phyloP scores from a whole-genome alignment of 352 stramenopile genomes.

The Globisporangium irregulare region DNA sequence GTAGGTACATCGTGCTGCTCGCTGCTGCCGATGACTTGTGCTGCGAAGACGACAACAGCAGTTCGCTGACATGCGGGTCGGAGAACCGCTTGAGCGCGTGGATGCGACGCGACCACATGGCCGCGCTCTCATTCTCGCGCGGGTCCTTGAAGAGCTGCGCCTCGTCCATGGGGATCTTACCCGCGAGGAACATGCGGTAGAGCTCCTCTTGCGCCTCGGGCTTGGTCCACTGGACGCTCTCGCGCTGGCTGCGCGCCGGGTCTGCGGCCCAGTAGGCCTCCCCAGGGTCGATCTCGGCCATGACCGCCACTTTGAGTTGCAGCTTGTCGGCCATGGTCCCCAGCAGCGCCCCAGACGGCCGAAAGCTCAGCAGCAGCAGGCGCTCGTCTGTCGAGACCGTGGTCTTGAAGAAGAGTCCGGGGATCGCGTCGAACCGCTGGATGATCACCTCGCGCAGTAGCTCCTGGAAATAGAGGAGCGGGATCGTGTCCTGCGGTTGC shows the following conservation, averaged over 20 bases:
- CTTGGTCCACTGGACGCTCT: constrained; percentile 32
- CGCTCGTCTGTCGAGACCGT: constrained; percentile 23
- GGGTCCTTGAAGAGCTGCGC: constrained; percentile 49
- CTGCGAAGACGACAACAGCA: constrained; percentile 9
- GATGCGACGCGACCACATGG: constrained; percentile 69
- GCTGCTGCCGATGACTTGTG: neutral
- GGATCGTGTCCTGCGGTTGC: constrained; percentile 43
- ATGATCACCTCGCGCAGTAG: constrained; percentile 68
- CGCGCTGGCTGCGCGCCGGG: constrained; percentile 18
- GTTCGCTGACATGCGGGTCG: constrained; percentile 24
- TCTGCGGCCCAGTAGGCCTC: constrained; percentile 33
- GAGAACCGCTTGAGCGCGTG: constrained; percentile 43
- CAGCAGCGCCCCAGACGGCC: constrained; percentile 42
- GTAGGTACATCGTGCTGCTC: constrained; percentile 28
- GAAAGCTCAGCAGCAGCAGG: constrained; percentile 48
- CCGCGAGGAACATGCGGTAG: constrained; percentile 65
- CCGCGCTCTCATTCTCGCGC: constrained; percentile 34
- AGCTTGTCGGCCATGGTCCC: constrained; percentile 41
- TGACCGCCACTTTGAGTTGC: constrained; percentile 40
- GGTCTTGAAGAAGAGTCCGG: constrained; percentile 39
- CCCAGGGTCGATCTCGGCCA: constrained; percentile 46
- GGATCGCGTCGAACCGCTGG: constrained; percentile 52
- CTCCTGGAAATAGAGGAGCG: constrained; percentile 51
- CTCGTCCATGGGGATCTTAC: constrained; percentile 55
- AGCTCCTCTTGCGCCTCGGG: constrained; percentile 60